Evolutionary conservation across 345 rosid genomes (phyloP).

Genomic region (Euphorbia tirucalli): DNA sequence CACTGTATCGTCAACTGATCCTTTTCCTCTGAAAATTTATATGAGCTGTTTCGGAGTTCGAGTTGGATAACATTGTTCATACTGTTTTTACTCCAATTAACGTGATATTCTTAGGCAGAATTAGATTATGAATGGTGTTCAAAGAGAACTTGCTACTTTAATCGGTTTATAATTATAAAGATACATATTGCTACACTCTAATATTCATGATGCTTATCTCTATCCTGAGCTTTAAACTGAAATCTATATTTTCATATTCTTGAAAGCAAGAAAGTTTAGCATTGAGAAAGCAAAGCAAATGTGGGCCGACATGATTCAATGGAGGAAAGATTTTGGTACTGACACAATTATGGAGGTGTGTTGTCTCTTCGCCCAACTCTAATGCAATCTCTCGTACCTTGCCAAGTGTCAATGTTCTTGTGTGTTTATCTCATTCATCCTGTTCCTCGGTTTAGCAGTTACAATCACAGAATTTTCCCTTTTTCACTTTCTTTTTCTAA

Average conservation of each 20-base stretch:
- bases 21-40: constrained; percentile 2
- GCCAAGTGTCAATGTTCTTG: background rate
- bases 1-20: background rate
- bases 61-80: no score
- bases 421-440: background rate
- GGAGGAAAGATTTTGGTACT: constrained; percentile 85
- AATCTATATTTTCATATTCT: constrained; percentile 41
- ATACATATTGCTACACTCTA: background rate
- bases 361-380: background rate
- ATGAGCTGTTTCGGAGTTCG: no score
- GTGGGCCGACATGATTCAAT: constrained; percentile 98
- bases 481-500: no score
- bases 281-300: constrained; percentile 85
- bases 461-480: no score
- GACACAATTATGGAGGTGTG: constrained; percentile 84
- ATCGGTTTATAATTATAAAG: no score
- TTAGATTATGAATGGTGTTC: background rate
- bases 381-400: background rate
- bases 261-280: constrained; percentile 91
- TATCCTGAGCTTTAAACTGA: background rate
- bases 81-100: no score
- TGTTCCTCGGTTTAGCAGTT: background rate
- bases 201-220: background rate
- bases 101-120: background rate
- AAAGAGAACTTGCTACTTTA: no score